Evolutionary conservation across 1,139 yeast species (phyloP).

Genomic region (Suhomyces maxii): DNA sequence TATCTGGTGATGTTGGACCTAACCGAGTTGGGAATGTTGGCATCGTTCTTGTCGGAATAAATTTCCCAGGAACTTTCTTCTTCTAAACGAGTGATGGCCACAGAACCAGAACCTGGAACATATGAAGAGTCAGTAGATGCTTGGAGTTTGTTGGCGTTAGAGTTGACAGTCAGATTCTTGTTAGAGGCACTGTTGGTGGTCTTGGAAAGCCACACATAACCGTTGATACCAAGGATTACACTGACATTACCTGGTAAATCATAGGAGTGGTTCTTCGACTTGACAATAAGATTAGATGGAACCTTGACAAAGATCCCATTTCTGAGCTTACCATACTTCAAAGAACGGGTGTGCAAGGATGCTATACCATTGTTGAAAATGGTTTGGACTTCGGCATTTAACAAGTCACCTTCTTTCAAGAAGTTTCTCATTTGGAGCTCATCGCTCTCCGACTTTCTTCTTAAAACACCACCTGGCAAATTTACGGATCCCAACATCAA

Average conservation of each 20-base stretch:
- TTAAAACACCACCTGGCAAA: slow-evolving; percentile 92
- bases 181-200: slow-evolving; percentile 34
- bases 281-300: slow-evolving; percentile 77
- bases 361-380: slow-evolving; percentile 90
- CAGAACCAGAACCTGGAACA: slow-evolving; percentile 59
- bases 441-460: slow-evolving; percentile 93
- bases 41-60: slow-evolving; percentile 86
- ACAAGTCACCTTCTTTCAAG: slow-evolving; percentile 92
- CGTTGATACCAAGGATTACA: slow-evolving; percentile 89
- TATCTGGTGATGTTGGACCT: slow-evolving; percentile 82
- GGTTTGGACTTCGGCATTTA: slow-evolving; percentile 95
- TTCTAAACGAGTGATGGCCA: slow-evolving; percentile 81
- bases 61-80: slow-evolving; percentile 96
- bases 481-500: slow-evolving; percentile 94
- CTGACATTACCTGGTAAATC: slow-evolving; percentile 89
- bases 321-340: slow-evolving; percentile 91
- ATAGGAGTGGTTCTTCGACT: slow-evolving; percentile 85
- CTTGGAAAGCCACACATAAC: slow-evolving; percentile 89
- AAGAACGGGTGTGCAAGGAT: slow-evolving; percentile 89
- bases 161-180: slow-evolving; percentile 15
- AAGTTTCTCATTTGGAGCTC: slow-evolving; percentile 95
- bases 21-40: slow-evolving; percentile 53
- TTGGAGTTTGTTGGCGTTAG: slow-evolving; percentile 32
- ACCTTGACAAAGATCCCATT: slow-evolving; percentile 83
- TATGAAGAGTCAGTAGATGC: slow-evolving; percentile 47